Evolutionary conservation across 768 basidiomycete genomes (phyloP), one percentile per base, ranked within the genome.

Genomic region (Bullera alba): DNA sequence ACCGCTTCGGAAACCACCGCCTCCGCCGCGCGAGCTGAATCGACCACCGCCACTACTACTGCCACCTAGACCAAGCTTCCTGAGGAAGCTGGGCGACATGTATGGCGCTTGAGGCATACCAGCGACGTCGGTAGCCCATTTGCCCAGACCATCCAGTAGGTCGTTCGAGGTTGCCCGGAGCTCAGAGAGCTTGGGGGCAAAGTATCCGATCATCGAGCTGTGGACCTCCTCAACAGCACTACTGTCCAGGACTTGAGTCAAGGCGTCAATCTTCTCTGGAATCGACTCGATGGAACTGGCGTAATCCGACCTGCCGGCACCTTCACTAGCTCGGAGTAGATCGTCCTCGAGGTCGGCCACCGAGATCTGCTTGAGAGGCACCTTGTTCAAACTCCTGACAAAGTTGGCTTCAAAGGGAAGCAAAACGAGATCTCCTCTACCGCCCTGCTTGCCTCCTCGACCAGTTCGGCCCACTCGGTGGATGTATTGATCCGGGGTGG

Each of bases 401-500:
- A 84, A 92, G 15, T 78, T 79, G 30, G 77, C 71, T 67, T 96
- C 91, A 79, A 83, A 89, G 14, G 86, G 84, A 14, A 85, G 75
- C 29, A 91, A 76, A 26, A 92, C 77, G 34, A 91, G 71, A 71
- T 95, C 90, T 2, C 86, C 87, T 46, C 85, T 79, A 2, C 83
- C 84, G 6, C 71, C 61, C 15, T 76, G 76, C 35, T 66, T 70
- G 6, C 77, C 76, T 2, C 80, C 85, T 57, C 89, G 81, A 19
- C 86, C 88, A 0, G 90, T 88, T 48, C 89, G 79, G 2, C 87
- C 86, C 37, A 93, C 81, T 50, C 91, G 84, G 59, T 91, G 87
- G 43, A 90, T 76, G 67, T 95, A 93, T 57, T 83, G 79, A 19
- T 88, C 84, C 8, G 79, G 72, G 0, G 73, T 76, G 5, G 74